Evolutionary conservation across 2,329 filamentous ascomycete species (phyloP).

Genomic region (Cercospora berteroae): DNA sequence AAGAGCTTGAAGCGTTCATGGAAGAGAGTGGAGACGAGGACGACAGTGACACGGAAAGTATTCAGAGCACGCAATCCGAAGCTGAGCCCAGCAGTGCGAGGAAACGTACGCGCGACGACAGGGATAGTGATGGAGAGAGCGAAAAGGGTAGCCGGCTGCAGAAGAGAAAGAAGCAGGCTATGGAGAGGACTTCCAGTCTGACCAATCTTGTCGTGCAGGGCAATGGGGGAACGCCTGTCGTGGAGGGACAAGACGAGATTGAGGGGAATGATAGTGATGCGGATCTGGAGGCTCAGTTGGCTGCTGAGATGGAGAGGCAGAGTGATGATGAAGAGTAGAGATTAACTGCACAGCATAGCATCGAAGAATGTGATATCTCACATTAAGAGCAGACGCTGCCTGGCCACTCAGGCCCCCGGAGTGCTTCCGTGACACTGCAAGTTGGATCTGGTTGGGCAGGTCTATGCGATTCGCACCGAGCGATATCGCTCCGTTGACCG

Average conservation of each 20-base stretch:
- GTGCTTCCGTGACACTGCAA: background rate
- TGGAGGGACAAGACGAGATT: conserved; percentile 41
- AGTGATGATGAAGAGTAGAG: conserved; percentile 37
- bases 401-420: background rate
- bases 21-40: conserved; percentile 53
- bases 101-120: conserved; percentile 35
- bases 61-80: conserved; percentile 23
- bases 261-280: conserved; percentile 39
- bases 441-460: background rate
- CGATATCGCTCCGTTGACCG: background rate
- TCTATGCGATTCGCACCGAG: background rate
- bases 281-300: conserved; percentile 58
- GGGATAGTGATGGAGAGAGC: conserved; percentile 40
- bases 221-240: conserved; percentile 12
- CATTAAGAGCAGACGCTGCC: background rate
- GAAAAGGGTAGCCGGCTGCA: conserved; percentile 48
- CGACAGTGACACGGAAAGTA: conserved; percentile 28
- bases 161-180: conserved; percentile 49
- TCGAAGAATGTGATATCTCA: background rate
- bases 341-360: background rate
- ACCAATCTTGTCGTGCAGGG: conserved; percentile 38
- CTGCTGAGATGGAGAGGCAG: conserved; percentile 43
- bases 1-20: conserved; percentile 74
- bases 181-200: conserved; percentile 48
- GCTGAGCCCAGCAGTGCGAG: conserved; percentile 17